Percentiles rank a stretch among this genome's conserved stretches.
Evolutionary conservation across 257 asterid species (phyloP).

Genomic region (Solanum peruvianum): DNA sequence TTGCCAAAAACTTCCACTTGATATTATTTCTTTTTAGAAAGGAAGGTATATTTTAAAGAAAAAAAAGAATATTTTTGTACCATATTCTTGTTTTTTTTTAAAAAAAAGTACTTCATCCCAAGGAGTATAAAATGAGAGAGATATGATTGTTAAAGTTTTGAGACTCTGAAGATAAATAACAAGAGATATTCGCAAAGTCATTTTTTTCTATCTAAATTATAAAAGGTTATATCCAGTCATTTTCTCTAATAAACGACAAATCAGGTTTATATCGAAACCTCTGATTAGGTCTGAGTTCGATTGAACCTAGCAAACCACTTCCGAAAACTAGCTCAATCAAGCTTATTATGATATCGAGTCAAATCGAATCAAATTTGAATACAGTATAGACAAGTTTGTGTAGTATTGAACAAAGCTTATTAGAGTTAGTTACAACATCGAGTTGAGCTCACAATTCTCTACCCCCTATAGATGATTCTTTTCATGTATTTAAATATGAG

Average conservation of each 20-base stretch:
- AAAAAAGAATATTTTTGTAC: neutral
- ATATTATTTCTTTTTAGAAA: neutral
- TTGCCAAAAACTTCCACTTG: neutral
- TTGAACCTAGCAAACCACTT: neutral
- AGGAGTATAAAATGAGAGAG: neutral
- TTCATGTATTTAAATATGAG: neutral
- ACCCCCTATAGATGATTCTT: neutral
- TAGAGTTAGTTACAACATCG: neutral
- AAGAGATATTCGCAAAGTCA: too few relatives aligned
- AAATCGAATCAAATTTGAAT: neutral
- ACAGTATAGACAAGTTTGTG: neutral
- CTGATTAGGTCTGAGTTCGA: neutral
- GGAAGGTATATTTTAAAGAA: neutral
- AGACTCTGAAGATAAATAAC: neutral
- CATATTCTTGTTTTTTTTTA: neutral
- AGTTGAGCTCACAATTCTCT: neutral
- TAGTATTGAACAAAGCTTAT: neutral
- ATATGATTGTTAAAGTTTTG: neutral
- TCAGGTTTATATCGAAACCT: neutral
- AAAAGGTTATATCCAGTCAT: neutral
- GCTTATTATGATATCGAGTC: neutral
- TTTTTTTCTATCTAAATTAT: neutral
- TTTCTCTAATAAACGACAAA: neutral
- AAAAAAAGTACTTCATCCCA: neutral
- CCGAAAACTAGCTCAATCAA: neutral